A percentile compares a stretch with the other conserved stretches of the same genome.
Conservation (phyloP, 163 green algal species). For the Prototheca stagnorum region DNA sequence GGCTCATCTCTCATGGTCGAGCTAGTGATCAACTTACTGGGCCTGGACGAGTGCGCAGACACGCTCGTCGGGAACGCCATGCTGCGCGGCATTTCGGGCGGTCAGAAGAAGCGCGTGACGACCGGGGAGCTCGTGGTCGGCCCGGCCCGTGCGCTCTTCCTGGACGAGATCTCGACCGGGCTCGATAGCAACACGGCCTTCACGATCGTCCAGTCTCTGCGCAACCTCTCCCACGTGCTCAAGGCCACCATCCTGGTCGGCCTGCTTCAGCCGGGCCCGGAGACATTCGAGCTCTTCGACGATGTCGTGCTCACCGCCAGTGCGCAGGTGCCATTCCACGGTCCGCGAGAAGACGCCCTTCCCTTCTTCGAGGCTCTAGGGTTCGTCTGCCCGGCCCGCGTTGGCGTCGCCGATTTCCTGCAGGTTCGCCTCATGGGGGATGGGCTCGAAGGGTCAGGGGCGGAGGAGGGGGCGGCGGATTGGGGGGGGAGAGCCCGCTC, state of each 20-base stretch:
- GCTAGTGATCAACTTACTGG: slow-evolving; percentile 42
- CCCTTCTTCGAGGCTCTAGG: slow-evolving; percentile 58
- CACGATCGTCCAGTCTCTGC: slow-evolving; percentile 6
- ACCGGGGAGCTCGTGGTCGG: slow-evolving; percentile 28
- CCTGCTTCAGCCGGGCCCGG: slow-evolving; percentile 52
- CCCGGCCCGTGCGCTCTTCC: slow-evolving; percentile 17
- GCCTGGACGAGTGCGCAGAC: slow-evolving; percentile 39
- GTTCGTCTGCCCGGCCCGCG: slow-evolving; percentile 35
- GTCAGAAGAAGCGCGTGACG: slow-evolving; percentile 62
- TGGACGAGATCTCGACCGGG: slow-evolving; percentile 25
- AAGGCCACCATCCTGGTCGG: slow-evolving; percentile 15
- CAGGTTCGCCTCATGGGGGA: too few species aligned
- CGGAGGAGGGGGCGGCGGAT: too few species aligned
- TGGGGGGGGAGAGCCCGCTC: too few species aligned
- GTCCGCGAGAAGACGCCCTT: slow-evolving; percentile 37
- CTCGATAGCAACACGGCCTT: slow-evolving; percentile 36
- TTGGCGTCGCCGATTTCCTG: slow-evolving; percentile 56
- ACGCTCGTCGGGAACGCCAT: slow-evolving; percentile 41
- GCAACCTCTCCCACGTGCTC: slow-evolving; percentile 10
- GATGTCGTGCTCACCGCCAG: slow-evolving; percentile 51
- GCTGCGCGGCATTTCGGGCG: slow-evolving; percentile 44
- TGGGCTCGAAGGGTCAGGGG: too few species aligned
- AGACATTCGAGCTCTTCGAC: slow-evolving; percentile 52
- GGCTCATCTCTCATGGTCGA: too few species aligned
- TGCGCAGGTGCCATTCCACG: slow-evolving; percentile 43